Evolutionary conservation across 257 asterid genomes (phyloP).

Genomic region (Agastache rugosa): DNA sequence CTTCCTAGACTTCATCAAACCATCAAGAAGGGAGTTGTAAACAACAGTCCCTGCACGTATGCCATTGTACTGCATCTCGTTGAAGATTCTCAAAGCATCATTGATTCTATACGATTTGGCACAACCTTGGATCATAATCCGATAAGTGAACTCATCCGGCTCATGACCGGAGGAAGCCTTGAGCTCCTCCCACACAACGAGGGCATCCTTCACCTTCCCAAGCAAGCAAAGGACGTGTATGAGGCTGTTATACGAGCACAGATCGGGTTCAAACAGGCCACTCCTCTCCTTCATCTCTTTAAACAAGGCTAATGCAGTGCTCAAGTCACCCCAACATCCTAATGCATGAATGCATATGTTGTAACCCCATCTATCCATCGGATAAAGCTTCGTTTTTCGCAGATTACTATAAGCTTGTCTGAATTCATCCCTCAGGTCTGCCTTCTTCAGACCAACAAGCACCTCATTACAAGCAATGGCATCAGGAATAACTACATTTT

Average conservation of each 20-base stretch:
- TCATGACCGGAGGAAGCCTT: constrained; percentile 84
- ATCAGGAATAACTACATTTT: constrained; percentile 50
- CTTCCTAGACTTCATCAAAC: constrained; percentile 81
- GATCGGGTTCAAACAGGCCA: constrained; percentile 65
- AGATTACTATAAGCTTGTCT: constrained; percentile 58
- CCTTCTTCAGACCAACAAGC: constrained; percentile 80
- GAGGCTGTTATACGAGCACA: constrained; percentile 91
- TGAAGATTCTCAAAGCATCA: constrained; percentile 71
- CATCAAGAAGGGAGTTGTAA: constrained; percentile 86
- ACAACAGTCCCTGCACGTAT: constrained; percentile 65
- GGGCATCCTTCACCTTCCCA: constrained; percentile 86
- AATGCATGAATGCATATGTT: constrained; percentile 84
- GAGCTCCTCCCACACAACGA: constrained; percentile 84
- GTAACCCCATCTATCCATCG: constrained; percentile 80
- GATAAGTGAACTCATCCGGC: constrained; percentile 83
- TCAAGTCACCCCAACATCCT: constrained; percentile 84
- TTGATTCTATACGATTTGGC: constrained; percentile 66
- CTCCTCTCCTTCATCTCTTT: constrained; percentile 88
- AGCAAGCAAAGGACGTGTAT: constrained; percentile 80
- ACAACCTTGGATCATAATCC: constrained; percentile 85
- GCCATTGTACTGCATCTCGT: constrained; percentile 78
- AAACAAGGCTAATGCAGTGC: constrained; percentile 63
- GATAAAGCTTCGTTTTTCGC: constrained; percentile 60
- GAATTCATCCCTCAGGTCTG: constrained; percentile 72
- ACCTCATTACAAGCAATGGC: constrained; percentile 85